These are phyloP conservation scores for Periglandula ipomoeae DNA, from an alignment of 2,329 filamentous ascomycete genomes.

Conservation along the genomic window DNA sequence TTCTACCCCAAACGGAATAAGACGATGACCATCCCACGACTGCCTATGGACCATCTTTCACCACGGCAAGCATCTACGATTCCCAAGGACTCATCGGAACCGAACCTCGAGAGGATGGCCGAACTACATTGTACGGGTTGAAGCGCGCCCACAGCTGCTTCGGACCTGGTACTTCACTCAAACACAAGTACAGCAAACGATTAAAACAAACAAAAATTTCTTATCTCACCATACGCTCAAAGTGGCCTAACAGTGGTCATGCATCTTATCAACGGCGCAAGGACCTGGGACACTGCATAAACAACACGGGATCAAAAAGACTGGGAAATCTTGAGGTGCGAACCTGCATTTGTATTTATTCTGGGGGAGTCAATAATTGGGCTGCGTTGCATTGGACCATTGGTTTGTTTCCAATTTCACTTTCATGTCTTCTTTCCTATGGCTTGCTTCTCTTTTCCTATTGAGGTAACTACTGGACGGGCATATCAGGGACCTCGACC, in stretches of 20 bases:
- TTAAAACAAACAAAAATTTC: not conserved
- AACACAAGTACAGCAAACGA: not conserved
- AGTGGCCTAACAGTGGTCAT: not conserved
- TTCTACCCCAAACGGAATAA: not conserved
- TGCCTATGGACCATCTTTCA: not conserved
- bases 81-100: no score
- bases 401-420: not conserved
- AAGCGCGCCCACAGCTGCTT: no score
- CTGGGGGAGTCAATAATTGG: not conserved
- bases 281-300: slow-evolving; percentile 12
- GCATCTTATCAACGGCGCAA: slow-evolving; percentile 4
- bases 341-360: slow-evolving; percentile 12
- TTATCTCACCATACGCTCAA: not conserved
- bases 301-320: slow-evolving; percentile 13
- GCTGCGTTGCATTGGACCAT: not conserved
- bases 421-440: not conserved
- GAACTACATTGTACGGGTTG: no score
- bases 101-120: no score
- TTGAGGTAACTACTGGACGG: no score
- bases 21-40: no score
- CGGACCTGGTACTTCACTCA: no score
- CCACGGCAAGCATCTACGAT: not conserved
- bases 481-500: no score
- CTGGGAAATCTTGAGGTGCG: slow-evolving; percentile 16
- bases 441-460: no score